Evolutionary conservation across 257 asterid genomes (phyloP), one percentile per base, ranked within the genome.

Genomic region (Echium plantagineum): DNA sequence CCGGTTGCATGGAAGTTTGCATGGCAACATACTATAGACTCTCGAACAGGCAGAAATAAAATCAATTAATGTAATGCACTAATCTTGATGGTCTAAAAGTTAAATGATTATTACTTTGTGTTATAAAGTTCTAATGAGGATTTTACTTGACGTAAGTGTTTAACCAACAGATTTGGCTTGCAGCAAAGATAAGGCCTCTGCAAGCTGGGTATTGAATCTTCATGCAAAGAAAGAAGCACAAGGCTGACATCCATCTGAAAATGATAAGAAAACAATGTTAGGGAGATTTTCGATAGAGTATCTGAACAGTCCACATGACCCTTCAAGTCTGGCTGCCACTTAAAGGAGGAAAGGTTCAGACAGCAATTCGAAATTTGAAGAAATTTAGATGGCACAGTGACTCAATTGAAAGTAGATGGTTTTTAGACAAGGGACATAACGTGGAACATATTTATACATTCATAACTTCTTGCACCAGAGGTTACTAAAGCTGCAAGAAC

Each of bases 21-120:
- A 78, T 75, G 54, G 94, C 83, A 58, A 93, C 87, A 81, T 84
- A 86, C 98, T 93, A 87, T 81, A 81, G 17, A 32, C 66, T 20
- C 19, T 58, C 22, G 53, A 21, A 68, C 66, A 51, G 55, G 13
- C 62, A 56, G 20, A 19, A 63, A 54, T 35, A 28, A 47, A 15
- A 9, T 16, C 31, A 24, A 55, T 17, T 3, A 52, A 18, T 26
- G 6, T 2, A 22, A 21, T n/a, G 26, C 5, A 42, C 26, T 22
- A 17, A 9, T 26, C 35, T 38, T 18, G 52, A 42, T 42, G 49
- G 49, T 42, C 49, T 42, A 42, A 1, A 42, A 42, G 5, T 42
- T 42, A 13, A 42, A 42, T 13, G 10, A 42, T 7, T 42, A 42
- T 17, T 42, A 42, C 49, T 42, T 10, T 5, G 0, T 42, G 24